Evolutionary conservation across 2,329 filamentous ascomycete species (phyloP), one percentile per base, ranked within the genome.

Genomic region (Epichloe amarillans): DNA sequence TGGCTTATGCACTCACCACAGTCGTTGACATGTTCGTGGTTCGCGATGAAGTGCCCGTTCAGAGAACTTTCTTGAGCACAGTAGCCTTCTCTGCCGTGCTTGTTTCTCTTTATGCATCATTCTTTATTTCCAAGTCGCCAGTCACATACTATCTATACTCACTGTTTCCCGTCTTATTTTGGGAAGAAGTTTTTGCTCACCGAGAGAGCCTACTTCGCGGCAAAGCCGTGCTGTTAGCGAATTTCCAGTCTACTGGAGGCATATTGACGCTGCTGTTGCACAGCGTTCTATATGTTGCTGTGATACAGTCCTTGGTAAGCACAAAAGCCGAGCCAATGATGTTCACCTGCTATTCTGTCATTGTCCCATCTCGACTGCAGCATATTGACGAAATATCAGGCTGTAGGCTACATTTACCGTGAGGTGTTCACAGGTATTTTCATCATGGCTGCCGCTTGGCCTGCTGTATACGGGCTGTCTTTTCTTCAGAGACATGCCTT

Each of bases 91-190:
- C 84, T 0, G 88, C 90, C 0, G 64, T 85, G 4, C 74, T 95
- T n/a, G 76, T 86, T 23, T 74, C 73, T 1, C 67, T 97, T 12
- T 96, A 86, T 61, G 84, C 88, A 6, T 82, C 88, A 0, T 85
- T 98, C 50, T 72, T 86, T 52, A 72, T 88, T 52, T 91, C 94
- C 44, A 78, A 81, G 43, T 95, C 90, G 2, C 85, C 91, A 0
- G 64, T 74, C 52, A 84, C 86, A 2, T 98, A 98, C 66, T 98
- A 97, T 61, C 79, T 81, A 2, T 98, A 98, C 64, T 86, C 84
- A 0, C 79, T 94, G 59, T 98, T 98, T 66, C 93, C 93, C 0
- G 82, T 95, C 2, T 78, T 88, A 52, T 97, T 98, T 70, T 98
- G 93, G 93, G 91, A 96, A 66, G 90, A 96, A 61, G 87, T 96